Base-by-base conservation (phyloP, 768 basidiomycete species). In the Podaxis mareebaensis region DNA sequence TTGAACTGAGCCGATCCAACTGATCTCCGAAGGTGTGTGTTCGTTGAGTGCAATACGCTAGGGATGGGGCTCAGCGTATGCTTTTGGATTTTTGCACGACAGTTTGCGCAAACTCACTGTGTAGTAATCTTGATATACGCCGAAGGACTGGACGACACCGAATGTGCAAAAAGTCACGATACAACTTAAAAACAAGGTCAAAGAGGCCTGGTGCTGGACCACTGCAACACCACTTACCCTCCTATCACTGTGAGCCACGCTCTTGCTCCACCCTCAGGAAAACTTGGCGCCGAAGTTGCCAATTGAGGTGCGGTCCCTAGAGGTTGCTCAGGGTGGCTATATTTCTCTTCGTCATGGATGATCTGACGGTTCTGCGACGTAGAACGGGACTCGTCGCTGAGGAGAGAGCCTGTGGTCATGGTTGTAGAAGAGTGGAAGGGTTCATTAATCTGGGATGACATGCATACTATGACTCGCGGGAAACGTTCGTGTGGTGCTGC, bases 91-190 rank as follows among this genome's bases (percentile, higher is more conserved):
- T 38, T 11, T 13, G 20, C 12, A 6, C 48, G 60, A 44, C 53
- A 38, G n/a, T 12, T 20, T 53, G 42, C 40, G 20, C 36, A 28
- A 53, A 64, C 68, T 68, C 42, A 82, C 81, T 26, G 78, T 79
- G 61, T 84, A 84, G 61, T 79, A 83, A 65, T 83, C 83, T 67
- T 83, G 80, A 67, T 80, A 84, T 20, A 83, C 81, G n/a, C 79
- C 79, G 64, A 80, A 82, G 7, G 81, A 79, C 61, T 82, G 81
- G 10, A 82, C 78, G 4, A 78, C 75, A 6, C 83, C 82, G 65
- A 84, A 82, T 0, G 81, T 81, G 66, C 80, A 81, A 57, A 83
- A 84, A 3, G 78, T 71, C 11, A 79, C 73, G 70, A 83, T 75
- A 7, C 71, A 72, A 30, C 82, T 82, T 39, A 26, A 56, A 39